phyloP scores from a whole-genome alignment of 1,284 basidiomycete species.

The Anthracocystis panici-leucophaei region DNA sequence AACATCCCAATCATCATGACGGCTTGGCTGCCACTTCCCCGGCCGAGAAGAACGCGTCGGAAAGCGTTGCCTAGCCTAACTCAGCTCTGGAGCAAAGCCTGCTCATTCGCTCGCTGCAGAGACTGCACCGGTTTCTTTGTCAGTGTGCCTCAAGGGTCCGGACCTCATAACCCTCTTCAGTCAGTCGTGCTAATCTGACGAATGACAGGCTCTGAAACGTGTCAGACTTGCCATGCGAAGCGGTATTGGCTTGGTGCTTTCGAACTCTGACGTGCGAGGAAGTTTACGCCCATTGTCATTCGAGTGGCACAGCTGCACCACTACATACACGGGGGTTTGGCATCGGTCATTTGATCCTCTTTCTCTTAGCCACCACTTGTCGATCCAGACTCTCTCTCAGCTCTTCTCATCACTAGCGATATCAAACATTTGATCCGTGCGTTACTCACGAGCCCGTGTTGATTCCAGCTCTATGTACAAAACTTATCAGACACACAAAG shows the following conservation, averaged over 20 bases:
- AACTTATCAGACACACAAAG: not conserved
- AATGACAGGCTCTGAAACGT: not conserved
- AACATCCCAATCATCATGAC: conserved; percentile 8
- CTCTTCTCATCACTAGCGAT: too few relatives aligned
- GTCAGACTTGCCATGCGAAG: not conserved
- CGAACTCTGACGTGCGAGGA: not conserved
- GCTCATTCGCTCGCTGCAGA: too few relatives aligned
- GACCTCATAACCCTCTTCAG: too few relatives aligned
- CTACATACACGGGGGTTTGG: conserved; percentile 1
- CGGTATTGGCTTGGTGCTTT: not conserved
- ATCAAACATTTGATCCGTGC: too few relatives aligned
- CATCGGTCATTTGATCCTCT: not conserved
- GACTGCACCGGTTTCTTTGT: too few relatives aligned
- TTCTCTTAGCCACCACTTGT: too few relatives aligned
- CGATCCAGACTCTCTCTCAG: too few relatives aligned
- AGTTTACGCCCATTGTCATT: not conserved
- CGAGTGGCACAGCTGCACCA: not conserved
- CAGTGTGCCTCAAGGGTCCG: too few relatives aligned
- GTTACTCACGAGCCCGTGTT: not conserved
- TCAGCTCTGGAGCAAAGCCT: too few relatives aligned
- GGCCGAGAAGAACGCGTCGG: conserved; percentile 16
- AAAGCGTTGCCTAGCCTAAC: conserved; percentile 1
- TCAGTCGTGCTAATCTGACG: not conserved
- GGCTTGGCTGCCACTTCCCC: conserved; percentile 11
- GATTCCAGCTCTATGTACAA: not conserved